Percentiles rank a stretch among this genome's conserved stretches.
These are phyloP conservation scores for Solanum bukasovii DNA, from an alignment of 257 asterid species.

Conservation along the genomic window DNA sequence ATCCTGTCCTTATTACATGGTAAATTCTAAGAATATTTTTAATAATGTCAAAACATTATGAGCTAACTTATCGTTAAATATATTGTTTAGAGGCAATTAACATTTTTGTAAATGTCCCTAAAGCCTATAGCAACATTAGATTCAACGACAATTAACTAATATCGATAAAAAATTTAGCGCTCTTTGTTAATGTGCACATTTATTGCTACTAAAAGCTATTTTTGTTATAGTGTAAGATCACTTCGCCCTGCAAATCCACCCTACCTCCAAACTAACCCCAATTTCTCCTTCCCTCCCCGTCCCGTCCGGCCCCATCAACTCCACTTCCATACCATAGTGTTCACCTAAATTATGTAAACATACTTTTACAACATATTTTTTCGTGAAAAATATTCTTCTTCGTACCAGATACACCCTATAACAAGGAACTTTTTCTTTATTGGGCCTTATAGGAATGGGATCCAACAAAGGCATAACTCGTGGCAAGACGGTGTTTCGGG, in stretches of 20 bases:
- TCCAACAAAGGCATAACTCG: conserved; percentile 42
- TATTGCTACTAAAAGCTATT: too few relatives aligned
- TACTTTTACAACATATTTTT: background rate
- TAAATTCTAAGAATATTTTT: background rate
- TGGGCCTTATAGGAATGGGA: conserved; percentile 33
- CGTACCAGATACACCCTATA: background rate
- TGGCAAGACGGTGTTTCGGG: conserved; percentile 66
- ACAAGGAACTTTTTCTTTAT: background rate
- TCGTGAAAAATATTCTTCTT: too few relatives aligned
- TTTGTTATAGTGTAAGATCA: too few relatives aligned
- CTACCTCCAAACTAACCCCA: background rate
- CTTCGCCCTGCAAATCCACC: background rate
- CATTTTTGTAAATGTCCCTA: background rate
- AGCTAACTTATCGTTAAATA: too few relatives aligned
- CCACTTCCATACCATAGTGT: background rate
- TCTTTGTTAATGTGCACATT: too few relatives aligned
- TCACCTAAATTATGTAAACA: too few relatives aligned
- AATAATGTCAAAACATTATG: too few relatives aligned
- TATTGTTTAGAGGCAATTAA: too few relatives aligned
- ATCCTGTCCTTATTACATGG: conserved; percentile 74
- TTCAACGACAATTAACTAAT: too few relatives aligned
- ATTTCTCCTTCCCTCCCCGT: background rate
- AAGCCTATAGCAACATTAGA: too few relatives aligned
- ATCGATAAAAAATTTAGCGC: background rate
- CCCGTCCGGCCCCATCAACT: background rate